Conservation (phyloP, 768 basidiomycete genomes). For the Pilatotrama ljubarskyi region DNA sequence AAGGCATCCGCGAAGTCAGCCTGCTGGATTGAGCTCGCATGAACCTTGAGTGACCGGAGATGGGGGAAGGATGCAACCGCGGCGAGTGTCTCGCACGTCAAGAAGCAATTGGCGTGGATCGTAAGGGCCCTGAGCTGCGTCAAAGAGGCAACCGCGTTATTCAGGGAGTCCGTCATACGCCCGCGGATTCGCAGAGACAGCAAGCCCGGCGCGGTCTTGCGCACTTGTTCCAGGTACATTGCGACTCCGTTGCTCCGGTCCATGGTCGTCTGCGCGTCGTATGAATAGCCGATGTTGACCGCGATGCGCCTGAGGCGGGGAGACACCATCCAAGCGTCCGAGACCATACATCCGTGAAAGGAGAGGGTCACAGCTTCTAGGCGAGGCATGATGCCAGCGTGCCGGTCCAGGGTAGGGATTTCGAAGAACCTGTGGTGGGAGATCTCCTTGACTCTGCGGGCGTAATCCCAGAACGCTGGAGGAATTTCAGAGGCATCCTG, state of each 20-base stretch:
- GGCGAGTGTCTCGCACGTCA: slow-evolving; percentile 19
- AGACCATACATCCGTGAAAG: slow-evolving; percentile 10
- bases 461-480: not conserved
- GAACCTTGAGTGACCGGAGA: slow-evolving; percentile 22
- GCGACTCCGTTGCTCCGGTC: slow-evolving; percentile 15
- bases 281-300: not conserved
- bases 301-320: slow-evolving; percentile 4
- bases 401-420: not conserved
- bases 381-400: not conserved
- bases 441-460: not conserved
- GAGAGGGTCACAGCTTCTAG: slow-evolving; percentile 9
- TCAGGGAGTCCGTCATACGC: slow-evolving; percentile 13
- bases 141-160: slow-evolving; percentile 8
- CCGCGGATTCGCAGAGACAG: slow-evolving; percentile 23
- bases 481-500: not conserved
- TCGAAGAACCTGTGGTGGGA: not conserved
- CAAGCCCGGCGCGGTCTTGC: not conserved
- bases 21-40: slow-evolving; percentile 20
- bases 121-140: slow-evolving; percentile 20
- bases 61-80: slow-evolving; percentile 20
- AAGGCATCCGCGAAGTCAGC: slow-evolving; percentile 20
- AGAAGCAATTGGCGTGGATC: slow-evolving; percentile 16
- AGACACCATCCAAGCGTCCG: slow-evolving; percentile 3
- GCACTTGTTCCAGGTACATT: slow-evolving; percentile 3
- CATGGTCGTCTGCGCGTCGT: not conserved